Percentiles rank a stretch among this genome's conserved stretches.
Conservation (phyloP, 2,329 filamentous ascomycete species). For the Canariomyces notabilis region DNA sequence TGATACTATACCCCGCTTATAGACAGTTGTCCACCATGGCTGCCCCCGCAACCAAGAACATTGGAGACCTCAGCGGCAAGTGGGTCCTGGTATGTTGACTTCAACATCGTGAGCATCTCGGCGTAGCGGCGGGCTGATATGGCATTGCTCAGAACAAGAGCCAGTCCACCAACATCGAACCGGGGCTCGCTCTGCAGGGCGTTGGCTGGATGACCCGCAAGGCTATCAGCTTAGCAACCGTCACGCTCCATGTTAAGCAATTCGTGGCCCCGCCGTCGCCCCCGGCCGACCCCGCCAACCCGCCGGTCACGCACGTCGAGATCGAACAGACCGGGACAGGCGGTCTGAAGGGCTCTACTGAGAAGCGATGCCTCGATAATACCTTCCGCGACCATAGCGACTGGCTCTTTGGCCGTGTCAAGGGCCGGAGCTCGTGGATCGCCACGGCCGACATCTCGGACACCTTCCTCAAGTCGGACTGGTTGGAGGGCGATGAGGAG, state of each 20-base stretch:
- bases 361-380: conserved; percentile 51
- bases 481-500: conserved; percentile 51
- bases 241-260: conserved; percentile 61
- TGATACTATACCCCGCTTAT: neutral
- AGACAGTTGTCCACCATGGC: conserved; percentile 54
- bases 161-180: conserved; percentile 64
- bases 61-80: conserved; percentile 62
- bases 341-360: conserved; percentile 59
- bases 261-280: conserved; percentile 42
- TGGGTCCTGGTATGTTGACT: conserved; percentile 59
- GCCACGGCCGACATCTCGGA: conserved; percentile 46
- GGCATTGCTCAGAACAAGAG: conserved; percentile 59
- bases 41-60: conserved; percentile 61
- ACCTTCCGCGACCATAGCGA: conserved; percentile 61
- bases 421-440: conserved; percentile 53
- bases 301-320: conserved; percentile 55
- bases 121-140: neutral
- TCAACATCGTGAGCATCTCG: neutral
- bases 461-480: conserved; percentile 53
- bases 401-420: conserved; percentile 71
- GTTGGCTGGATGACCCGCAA: conserved; percentile 69
- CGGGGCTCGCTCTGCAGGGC: conserved; percentile 67
- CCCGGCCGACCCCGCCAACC: conserved; percentile 24
- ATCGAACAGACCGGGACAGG: conserved; percentile 68
- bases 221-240: conserved; percentile 61